phyloP scores from a whole-genome alignment of 1,284 basidiomycete genomes.

The Omphalotus olearius region DNA sequence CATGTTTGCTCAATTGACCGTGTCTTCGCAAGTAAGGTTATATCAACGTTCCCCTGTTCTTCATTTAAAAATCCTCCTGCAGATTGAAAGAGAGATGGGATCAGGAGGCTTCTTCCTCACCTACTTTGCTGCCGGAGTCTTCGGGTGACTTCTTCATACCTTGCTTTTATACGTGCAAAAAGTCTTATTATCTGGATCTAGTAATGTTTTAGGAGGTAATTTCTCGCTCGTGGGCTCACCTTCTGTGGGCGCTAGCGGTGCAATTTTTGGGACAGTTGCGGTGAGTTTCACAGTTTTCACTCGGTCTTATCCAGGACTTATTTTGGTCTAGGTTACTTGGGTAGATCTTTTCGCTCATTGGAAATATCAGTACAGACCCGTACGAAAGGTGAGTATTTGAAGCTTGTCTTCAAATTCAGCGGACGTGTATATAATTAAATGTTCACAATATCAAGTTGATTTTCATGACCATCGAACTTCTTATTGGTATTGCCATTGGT shows the following conservation, averaged over 20 bases:
- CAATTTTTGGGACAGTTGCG: conserved; percentile 90
- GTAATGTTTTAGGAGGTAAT: conserved; percentile 86
- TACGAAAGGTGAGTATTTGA: conserved; percentile 52
- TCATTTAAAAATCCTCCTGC: conserved; percentile 7
- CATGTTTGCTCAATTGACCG: conserved; percentile 81
- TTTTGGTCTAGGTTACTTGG: conserved; percentile 51
- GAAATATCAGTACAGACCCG: conserved; percentile 81
- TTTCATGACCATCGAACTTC: conserved; percentile 80
- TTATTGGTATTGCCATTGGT: conserved; percentile 84
- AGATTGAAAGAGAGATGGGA: conserved; percentile 88
- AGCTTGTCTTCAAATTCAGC: not conserved
- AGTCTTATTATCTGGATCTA: conserved; percentile 21
- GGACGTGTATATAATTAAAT: not conserved
- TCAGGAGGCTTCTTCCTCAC: conserved; percentile 76
- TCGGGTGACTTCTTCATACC: conserved; percentile 56
- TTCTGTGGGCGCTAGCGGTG: conserved; percentile 90
- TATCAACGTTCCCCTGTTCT: conserved; percentile 1
- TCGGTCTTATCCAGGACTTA: conserved; percentile 2
- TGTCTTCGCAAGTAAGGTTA: conserved; percentile 67
- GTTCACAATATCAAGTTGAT: conserved; percentile 44
- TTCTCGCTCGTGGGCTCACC: conserved; percentile 88
- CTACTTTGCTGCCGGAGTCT: conserved; percentile 88
- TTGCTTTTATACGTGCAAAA: conserved; percentile 7
- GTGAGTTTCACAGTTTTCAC: conserved; percentile 33
- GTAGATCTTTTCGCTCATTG: conserved; percentile 93